A percentile compares a stretch with the other conserved stretches of the same genome.
Conservation (phyloP, 805 yeast genomes). For the Saccharomycopsis fermentans region DNA sequence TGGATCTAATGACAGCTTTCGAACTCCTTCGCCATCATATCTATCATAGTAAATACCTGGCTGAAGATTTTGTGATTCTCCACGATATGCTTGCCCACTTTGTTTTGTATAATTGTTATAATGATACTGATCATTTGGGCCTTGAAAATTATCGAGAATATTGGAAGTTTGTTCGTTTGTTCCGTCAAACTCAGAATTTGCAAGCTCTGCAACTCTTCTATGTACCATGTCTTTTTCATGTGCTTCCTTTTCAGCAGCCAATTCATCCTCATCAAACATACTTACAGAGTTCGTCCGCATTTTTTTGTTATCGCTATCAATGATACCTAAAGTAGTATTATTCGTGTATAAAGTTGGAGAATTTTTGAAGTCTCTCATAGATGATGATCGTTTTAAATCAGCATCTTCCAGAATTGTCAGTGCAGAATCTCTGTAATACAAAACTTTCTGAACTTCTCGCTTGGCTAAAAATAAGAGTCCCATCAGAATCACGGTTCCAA, state of each 20-base stretch:
- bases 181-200: neutral
- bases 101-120: neutral
- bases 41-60: neutral
- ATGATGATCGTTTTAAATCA: neutral
- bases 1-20: neutral
- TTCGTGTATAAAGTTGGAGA: neutral
- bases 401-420: neutral
- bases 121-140: neutral
- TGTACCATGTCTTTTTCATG: neutral
- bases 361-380: neutral
- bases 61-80: neutral
- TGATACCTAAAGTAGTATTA: neutral
- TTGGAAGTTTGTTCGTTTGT: neutral
- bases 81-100: neutral
- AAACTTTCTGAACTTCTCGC: neutral
- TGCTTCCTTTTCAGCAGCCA: neutral
- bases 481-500: neutral
- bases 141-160: neutral
- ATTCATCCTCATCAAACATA: neutral
- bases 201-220: neutral
- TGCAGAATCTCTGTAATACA: neutral
- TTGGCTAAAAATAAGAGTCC: neutral
- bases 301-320: neutral
- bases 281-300: neutral
- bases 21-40: neutral